A percentile compares a stretch with the other conserved stretches of the same genome.
phyloP scores from a whole-genome alignment of 345 rosid species.

The Lumnitzera racemosa region DNA sequence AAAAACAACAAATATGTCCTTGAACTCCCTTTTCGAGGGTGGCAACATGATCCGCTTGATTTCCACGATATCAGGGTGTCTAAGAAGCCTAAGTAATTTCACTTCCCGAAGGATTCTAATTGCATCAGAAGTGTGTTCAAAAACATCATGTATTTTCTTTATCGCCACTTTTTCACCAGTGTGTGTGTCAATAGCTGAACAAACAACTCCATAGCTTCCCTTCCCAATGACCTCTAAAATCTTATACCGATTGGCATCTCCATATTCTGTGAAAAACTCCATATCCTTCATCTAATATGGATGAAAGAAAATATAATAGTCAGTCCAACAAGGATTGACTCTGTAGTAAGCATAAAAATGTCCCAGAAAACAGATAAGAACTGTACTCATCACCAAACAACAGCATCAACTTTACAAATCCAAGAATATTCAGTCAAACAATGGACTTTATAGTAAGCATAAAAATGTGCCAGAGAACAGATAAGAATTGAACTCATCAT shows the following conservation, averaged over 20 bases:
- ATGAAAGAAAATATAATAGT: background rate
- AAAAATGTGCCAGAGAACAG: too few species aligned
- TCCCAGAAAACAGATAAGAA: too few species aligned
- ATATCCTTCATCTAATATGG: constrained; percentile 59
- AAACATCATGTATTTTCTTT: constrained; percentile 83
- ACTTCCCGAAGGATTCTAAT: constrained; percentile 85
- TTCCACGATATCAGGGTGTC: constrained; percentile 94
- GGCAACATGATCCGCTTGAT: constrained; percentile 93
- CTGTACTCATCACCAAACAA: too few species aligned
- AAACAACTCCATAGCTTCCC: constrained; percentile 98
- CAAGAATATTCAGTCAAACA: too few species aligned
- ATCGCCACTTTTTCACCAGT: constrained; percentile 92
- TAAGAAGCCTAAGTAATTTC: constrained; percentile 77
- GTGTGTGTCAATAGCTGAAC: constrained; percentile 93
- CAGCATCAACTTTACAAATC: too few species aligned
- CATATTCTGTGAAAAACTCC: constrained; percentile 93
- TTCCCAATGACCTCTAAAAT: constrained; percentile 87
- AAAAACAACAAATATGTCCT: constrained; percentile 87
- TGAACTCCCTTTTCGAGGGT: constrained; percentile 90
- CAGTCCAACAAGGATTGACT: too few species aligned
- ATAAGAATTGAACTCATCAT: too few species aligned
- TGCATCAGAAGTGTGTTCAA: constrained; percentile 88
- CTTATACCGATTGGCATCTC: constrained; percentile 86
- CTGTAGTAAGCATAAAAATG: too few species aligned
- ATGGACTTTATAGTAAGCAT: too few species aligned